These are phyloP conservation scores for Leccinum pachyderme DNA, from an alignment of 1,284 basidiomycete genomes.

Conservation along the genomic window DNA sequence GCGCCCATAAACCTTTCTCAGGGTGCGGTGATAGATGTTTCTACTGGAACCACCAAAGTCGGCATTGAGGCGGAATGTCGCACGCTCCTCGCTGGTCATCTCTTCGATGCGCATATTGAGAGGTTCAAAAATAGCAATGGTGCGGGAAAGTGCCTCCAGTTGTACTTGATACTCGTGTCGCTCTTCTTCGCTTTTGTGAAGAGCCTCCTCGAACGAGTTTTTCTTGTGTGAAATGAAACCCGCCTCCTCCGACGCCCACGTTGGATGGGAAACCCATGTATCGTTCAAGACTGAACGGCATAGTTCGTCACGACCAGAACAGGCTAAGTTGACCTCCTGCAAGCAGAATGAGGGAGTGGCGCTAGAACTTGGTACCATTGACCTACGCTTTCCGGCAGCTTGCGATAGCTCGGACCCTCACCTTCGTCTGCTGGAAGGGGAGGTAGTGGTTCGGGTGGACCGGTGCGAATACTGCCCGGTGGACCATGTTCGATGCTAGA, in stretches of 20 bases:
- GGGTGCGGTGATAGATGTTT: constrained; percentile 88
- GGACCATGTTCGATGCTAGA: constrained; percentile 73
- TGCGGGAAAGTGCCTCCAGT: constrained; percentile 89
- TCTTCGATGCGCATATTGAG: constrained; percentile 83
- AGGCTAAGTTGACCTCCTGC: constrained; percentile 87
- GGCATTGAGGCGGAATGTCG: constrained; percentile 80
- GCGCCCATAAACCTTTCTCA: constrained; percentile 93
- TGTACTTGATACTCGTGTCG: constrained; percentile 98
- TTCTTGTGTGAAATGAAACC: constrained; percentile 97
- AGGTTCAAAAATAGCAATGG: constrained; percentile 91
- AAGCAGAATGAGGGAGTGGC: constrained; percentile 15
- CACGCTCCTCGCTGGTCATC: constrained; percentile 88
- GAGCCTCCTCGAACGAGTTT: constrained; percentile 93
- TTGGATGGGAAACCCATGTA: constrained; percentile 95
- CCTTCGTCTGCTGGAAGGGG: constrained; percentile 72
- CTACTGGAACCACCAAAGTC: constrained; percentile 89
- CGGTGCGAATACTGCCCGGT: constrained; percentile 71
- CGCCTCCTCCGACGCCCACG: constrained; percentile 95
- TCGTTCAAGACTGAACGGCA: constrained; percentile 97
- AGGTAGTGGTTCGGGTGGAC: constrained; percentile 63
- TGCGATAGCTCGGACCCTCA: constrained; percentile 88
- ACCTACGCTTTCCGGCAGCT: constrained; percentile 77
- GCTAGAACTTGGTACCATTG: constrained; percentile 4
- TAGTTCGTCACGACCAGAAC: constrained; percentile 93
- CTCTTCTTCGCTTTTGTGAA: constrained; percentile 98